Conservation (phyloP, 179 eudicot genomes). For the Amaranthus tricolor region DNA sequence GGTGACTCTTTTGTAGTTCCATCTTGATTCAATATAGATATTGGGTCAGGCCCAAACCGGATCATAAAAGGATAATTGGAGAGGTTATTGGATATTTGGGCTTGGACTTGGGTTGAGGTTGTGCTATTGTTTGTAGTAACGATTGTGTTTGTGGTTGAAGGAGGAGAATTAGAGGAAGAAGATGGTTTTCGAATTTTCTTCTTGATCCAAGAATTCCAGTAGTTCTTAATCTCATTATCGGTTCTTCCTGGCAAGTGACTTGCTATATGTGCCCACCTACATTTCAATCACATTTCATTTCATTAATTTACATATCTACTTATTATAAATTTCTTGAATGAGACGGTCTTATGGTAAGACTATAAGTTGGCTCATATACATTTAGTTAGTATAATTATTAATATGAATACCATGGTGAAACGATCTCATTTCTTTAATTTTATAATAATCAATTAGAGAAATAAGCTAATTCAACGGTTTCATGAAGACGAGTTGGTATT, state of each 20-base stretch:
- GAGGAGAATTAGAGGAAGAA: constrained; percentile 9
- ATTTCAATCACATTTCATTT: background rate
- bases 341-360: too few relatives aligned
- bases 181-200: constrained; percentile 68
- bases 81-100: constrained; percentile 11
- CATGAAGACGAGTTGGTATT: too few relatives aligned
- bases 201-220: constrained; percentile 95
- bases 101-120: background rate
- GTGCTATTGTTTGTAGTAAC: background rate
- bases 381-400: too few relatives aligned
- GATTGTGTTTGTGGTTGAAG: constrained; percentile 9
- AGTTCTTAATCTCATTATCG: constrained; percentile 83
- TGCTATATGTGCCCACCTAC: constrained; percentile 90
- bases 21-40: constrained; percentile 3
- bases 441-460: too few relatives aligned
- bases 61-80: constrained; percentile 21
- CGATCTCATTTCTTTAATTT: too few relatives aligned
- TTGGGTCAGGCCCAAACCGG: constrained; percentile 20
- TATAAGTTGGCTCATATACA: too few relatives aligned
- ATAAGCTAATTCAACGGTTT: too few relatives aligned
- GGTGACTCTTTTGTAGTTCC: constrained; percentile 16
- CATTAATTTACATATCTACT: background rate
- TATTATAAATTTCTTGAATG: too few relatives aligned
- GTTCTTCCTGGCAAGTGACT: constrained; percentile 91
- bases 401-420: too few relatives aligned